phyloP scores from a whole-genome alignment of 2,329 filamentous ascomycete species.

The Fusarium guadeloupense region DNA sequence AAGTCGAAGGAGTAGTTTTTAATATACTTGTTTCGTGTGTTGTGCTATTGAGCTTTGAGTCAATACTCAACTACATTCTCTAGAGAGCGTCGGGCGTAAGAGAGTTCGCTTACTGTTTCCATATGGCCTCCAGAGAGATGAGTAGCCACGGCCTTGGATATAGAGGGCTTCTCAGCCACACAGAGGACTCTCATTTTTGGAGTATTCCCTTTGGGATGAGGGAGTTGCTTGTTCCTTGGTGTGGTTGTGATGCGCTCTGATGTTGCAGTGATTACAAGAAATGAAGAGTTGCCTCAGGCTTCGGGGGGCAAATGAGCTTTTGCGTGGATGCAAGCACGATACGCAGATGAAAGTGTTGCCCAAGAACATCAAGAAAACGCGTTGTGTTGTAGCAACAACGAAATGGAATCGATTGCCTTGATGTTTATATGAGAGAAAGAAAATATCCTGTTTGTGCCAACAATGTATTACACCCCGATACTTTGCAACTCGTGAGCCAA shows the following conservation, averaged over 20 bases:
- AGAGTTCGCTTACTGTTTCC: conserved; percentile 66
- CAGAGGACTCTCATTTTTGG: conserved; percentile 62
- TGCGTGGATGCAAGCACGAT: conserved; percentile 22
- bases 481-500: neutral
- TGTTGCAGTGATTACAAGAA: conserved; percentile 10
- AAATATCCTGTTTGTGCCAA: neutral
- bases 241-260: neutral
- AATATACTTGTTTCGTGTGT: conserved; percentile 78
- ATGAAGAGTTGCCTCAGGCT: conserved; percentile 24
- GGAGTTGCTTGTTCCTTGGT: neutral
- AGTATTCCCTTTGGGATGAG: neutral
- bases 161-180: conserved; percentile 80
- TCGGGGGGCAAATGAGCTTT: conserved; percentile 9
- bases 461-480: neutral
- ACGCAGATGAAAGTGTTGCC: conserved; percentile 5
- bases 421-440: neutral
- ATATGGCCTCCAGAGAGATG: conserved; percentile 84
- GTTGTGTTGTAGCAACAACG: conserved; percentile 14
- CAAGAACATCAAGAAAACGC: conserved; percentile 12
- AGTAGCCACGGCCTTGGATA: conserved; percentile 90
- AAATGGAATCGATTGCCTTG: neutral
- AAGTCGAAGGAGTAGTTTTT: conserved; percentile 96
- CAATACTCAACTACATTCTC: conserved; percentile 23
- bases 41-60: conserved; percentile 59
- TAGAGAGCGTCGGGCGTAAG: neutral